Evolutionary conservation across 352 stramenopile genomes (phyloP).

Genomic region (Phytophthora fragariae): DNA sequence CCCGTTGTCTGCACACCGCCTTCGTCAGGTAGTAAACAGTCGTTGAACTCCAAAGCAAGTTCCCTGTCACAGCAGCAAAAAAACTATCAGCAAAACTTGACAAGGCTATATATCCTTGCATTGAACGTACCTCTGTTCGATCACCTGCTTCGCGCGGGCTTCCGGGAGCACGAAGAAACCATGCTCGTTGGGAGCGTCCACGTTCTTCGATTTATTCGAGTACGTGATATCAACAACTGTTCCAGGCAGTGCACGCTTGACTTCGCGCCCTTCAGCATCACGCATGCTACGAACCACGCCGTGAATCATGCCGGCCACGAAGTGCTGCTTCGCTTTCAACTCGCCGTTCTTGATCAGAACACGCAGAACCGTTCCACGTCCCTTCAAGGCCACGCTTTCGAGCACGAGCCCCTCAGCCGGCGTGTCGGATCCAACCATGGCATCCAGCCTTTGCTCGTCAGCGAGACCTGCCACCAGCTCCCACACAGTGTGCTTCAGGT

Average conservation of each 20-base stretch:
- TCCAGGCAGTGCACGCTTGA: constrained; percentile 61
- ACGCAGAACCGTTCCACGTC: constrained; percentile 72
- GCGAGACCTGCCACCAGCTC: constrained; percentile 44
- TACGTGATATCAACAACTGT: constrained; percentile 86
- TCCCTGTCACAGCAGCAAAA: constrained; percentile 46
- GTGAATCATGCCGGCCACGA: constrained; percentile 89
- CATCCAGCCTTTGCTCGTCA: constrained; percentile 44
- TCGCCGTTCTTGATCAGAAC: constrained; percentile 78
- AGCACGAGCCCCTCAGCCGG: constrained; percentile 73
- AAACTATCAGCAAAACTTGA: constrained; percentile 3
- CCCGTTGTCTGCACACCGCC: constrained; percentile 3
- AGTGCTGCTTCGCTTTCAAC: constrained; percentile 74
- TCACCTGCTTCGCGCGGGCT: constrained; percentile 66
- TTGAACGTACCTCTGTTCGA: constrained; percentile 68
- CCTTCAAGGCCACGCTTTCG: constrained; percentile 73
- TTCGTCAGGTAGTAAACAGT: constrained; percentile 54
- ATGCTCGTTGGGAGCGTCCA: constrained; percentile 85
- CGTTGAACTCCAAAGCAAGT: constrained; percentile 76
- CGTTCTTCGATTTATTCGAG: constrained; percentile 81
- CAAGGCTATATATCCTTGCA: background rate
- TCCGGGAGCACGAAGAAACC: constrained; percentile 80
- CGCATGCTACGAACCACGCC: constrained; percentile 71
- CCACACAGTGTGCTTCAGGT: constrained; percentile 52
- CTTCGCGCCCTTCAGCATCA: constrained; percentile 64
- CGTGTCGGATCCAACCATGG: constrained; percentile 44